These are phyloP conservation scores for Monilinia laxa DNA, from an alignment of 2,329 filamentous ascomycete species.

Conservation along the genomic window DNA sequence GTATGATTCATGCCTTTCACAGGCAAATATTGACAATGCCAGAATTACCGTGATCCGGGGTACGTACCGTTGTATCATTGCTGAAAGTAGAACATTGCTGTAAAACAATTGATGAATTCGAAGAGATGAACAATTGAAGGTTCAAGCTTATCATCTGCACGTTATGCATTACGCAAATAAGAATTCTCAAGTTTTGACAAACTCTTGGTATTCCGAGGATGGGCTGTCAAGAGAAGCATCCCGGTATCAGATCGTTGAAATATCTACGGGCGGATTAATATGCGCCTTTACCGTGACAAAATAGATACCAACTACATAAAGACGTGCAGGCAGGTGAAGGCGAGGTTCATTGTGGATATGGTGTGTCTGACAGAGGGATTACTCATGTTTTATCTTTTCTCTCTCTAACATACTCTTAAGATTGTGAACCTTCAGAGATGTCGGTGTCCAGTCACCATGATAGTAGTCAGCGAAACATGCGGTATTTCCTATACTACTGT, in stretches of 20 bases:
- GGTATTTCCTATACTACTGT: conserved; percentile 10
- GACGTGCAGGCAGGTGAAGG: conserved; percentile 10
- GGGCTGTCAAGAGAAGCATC: conserved; percentile 12
- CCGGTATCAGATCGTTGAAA: conserved; percentile 20
- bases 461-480: conserved; percentile 15
- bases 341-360: not conserved
- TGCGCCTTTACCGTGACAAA: not conserved
- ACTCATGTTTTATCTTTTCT: conserved; percentile 7
- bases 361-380: not conserved
- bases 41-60: conserved; percentile 4
- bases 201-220: not conserved
- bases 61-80: not conserved
- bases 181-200: not conserved
- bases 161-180: conserved; percentile 11
- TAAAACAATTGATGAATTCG: conserved; percentile 8
- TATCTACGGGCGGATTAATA: not conserved
- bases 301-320: conserved; percentile 1
- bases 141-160: not conserved
- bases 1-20: conserved; percentile 19
- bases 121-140: conserved; percentile 20
- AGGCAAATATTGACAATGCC: not conserved
- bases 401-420: not conserved
- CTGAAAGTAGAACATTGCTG: conserved; percentile 10
- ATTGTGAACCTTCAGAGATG: not conserved
- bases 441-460: conserved; percentile 4